phyloP scores from a whole-genome alignment of 441 rosid genomes.

The Aleurites moluccanus region DNA sequence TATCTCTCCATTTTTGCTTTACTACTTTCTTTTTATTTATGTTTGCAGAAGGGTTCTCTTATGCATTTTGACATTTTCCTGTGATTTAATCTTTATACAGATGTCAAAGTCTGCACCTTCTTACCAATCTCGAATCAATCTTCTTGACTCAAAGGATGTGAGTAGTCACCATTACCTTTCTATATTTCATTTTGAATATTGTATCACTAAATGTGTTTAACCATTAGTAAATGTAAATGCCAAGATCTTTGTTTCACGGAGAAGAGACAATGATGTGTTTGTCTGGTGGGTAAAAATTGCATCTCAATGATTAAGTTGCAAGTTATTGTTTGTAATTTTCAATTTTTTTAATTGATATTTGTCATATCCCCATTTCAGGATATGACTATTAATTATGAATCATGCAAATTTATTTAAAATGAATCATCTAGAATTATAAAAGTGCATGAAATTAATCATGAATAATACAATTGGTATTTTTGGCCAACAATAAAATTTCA shows the following conservation, averaged over 20 bases:
- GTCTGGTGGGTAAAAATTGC: not conserved
- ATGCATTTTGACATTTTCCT: conserved; percentile 14
- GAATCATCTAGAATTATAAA: too few relatives aligned
- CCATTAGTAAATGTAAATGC: not conserved
- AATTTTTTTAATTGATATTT: not conserved
- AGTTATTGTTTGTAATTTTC: not conserved
- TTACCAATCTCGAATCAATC: conserved; percentile 92
- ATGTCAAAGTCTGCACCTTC: conserved; percentile 97
- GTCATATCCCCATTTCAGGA: too few relatives aligned
- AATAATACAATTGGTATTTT: too few relatives aligned
- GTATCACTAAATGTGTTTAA: not conserved
- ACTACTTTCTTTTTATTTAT: not conserved
- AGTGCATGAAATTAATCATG: too few relatives aligned
- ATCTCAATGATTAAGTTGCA: not conserved
- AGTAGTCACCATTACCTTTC: conserved; percentile 35
- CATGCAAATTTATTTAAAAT: too few relatives aligned
- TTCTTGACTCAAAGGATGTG: conserved; percentile 92
- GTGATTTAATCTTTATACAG: conserved; percentile 43
- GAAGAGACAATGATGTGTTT: not conserved
- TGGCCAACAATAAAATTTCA: too few relatives aligned
- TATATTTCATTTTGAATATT: not conserved
- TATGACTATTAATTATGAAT: too few relatives aligned
- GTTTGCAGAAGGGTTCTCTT: not conserved
- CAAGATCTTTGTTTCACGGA: not conserved
- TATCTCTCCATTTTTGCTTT: not conserved